Base-by-base conservation (phyloP, 495 filamentous ascomycete genomes). In the Trichoderma erinaceum region DNA sequence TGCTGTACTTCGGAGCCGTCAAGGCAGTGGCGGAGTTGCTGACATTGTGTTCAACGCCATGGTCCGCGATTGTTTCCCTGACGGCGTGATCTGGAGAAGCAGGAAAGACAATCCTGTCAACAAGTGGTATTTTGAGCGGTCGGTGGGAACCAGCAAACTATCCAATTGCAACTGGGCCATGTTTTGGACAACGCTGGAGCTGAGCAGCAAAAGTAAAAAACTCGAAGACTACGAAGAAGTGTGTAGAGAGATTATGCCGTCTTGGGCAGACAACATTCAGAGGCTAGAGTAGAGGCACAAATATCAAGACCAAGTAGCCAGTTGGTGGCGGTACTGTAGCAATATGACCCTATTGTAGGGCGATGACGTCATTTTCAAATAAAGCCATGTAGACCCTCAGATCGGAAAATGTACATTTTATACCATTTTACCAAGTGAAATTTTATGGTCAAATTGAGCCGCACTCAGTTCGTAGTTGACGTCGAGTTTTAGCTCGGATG, bases 1-100 rank as follows among this genome's bases (percentile, higher is more conserved):
- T 74, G 95, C 95, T 4, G 95, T 98, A 2, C 82, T 96, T 5
- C 92, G 90, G 72, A 86, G 88, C 68, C 90, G 87, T 63, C 95
- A 99, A 75, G 95, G 95, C 1, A 89, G 90, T 1, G 93, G 94
- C 0, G 93, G 93, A 16, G 93, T 97, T 5, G 94, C 96, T 1
- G 95, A 99, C 71, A 87, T 97, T 25, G 88, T 99, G 6, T 99
- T 97, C 78, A 96, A 92, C 69, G 89, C 92, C 21, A 97, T 99
- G 92, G 90, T 97, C 35, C 87, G 89, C 29, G 84, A 88, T 16
- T 93, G 91, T 70, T 96, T 97, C 72, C 93, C 93, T 0, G 74
- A 83, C 18, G 90, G 91, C 0, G 89, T 94, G 38, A 88, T 88
- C 74, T 96, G 92, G 92, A 81, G 92, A 65, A 92, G 90, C 71